Conservation (phyloP, 768 basidiomycete species). For the Phanerochaete sordida region DNA sequence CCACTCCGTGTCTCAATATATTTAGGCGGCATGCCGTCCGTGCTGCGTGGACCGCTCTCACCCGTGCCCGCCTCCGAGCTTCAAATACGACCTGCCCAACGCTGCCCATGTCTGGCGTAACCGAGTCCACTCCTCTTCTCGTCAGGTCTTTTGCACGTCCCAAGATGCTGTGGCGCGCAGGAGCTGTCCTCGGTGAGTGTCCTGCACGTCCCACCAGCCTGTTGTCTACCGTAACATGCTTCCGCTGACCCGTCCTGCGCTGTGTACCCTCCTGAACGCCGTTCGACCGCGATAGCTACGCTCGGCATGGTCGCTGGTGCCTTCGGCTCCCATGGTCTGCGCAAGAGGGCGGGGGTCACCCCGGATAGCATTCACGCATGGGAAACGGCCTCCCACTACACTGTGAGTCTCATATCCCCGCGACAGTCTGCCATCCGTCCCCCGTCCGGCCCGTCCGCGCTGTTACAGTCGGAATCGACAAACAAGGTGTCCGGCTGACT, state of each 20-base stretch:
- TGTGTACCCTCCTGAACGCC: too few species aligned
- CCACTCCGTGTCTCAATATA: neutral
- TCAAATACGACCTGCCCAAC: neutral
- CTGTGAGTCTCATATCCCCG: conserved; percentile 36
- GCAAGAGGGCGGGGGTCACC: conserved; percentile 42
- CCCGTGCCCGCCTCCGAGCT: neutral
- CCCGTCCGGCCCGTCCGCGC: too few species aligned
- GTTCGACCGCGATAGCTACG: conserved; percentile 26
- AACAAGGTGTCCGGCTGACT: too few species aligned
- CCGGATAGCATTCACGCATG: conserved; percentile 55
- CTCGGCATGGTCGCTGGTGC: conserved; percentile 59
- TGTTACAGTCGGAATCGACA: too few species aligned
- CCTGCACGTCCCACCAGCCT: neutral
- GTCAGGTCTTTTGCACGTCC: conserved; percentile 11
- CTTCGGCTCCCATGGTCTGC: conserved; percentile 66
- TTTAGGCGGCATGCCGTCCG: neutral
- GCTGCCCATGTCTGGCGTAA: conserved; percentile 19
- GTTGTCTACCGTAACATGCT: neutral
- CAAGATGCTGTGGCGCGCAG: conserved; percentile 24
- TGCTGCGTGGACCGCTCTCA: neutral
- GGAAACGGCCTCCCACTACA: conserved; percentile 59
- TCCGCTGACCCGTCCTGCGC: neutral
- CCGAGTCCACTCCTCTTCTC: conserved; percentile 24
- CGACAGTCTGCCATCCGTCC: too few species aligned
- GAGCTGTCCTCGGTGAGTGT: conserved; percentile 22